Conservation (phyloP, 176 grass and related monocot genomes). For the Thinopyrum elongatum region DNA sequence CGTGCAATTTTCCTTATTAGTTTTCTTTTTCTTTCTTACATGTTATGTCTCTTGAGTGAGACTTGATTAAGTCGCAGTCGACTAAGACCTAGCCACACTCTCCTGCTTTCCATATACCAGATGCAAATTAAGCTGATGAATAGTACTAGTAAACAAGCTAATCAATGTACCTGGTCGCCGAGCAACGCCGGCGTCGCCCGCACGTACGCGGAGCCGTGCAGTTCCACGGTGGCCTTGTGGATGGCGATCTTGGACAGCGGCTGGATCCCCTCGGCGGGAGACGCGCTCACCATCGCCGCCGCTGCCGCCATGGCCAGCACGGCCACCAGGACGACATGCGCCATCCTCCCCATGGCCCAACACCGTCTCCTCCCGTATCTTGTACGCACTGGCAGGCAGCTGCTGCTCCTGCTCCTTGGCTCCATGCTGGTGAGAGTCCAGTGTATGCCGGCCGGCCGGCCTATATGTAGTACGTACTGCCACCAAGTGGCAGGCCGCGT, state of each 20-base stretch:
- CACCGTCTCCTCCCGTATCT: background rate
- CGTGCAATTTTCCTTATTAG: no score
- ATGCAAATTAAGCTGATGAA: no score
- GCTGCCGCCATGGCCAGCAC: background rate
- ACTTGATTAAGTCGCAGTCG: no score
- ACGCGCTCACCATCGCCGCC: background rate
- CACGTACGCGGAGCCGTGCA: slow-evolving; percentile 46
- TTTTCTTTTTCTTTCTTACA: no score
- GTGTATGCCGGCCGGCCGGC: background rate
- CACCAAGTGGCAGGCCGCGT: background rate
- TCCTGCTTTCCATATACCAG: no score
- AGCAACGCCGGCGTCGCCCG: slow-evolving; percentile 48
- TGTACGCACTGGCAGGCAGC: background rate
- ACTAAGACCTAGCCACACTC: no score
- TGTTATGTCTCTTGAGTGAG: no score
- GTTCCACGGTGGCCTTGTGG: slow-evolving; percentile 41
- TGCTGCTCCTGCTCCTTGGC: background rate
- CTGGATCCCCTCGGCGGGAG: slow-evolving; percentile 45
- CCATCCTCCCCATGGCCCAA: background rate
- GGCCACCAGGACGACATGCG: background rate
- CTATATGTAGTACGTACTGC: background rate
- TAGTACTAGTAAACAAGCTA: no score
- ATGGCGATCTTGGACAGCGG: slow-evolving; percentile 76
- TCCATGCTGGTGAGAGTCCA: background rate
- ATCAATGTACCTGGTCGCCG: slow-evolving; percentile 51